Evolutionary conservation across 2,329 filamentous ascomycete species (phyloP).

Genomic region (Pseudogymnoascus destructans): DNA sequence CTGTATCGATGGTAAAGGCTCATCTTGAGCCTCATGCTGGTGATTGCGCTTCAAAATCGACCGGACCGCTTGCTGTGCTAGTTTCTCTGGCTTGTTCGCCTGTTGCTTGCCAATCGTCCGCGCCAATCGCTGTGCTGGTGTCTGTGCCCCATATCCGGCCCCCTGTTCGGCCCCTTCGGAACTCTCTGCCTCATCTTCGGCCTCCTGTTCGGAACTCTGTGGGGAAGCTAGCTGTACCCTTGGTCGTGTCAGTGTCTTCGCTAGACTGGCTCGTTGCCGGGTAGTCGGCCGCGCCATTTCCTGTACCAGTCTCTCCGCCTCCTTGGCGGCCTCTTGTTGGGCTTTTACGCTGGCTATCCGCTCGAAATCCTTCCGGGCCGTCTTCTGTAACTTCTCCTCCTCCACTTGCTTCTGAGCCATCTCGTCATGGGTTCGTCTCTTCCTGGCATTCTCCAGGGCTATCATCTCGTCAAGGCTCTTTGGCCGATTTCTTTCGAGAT

Average conservation of each 20-base stretch:
- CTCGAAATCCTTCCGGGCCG: background rate
- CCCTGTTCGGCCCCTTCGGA: background rate
- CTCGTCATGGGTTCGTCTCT: background rate
- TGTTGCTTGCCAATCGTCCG: background rate
- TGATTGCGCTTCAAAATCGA: background rate
- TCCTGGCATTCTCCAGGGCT: background rate
- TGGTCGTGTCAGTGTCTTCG: background rate
- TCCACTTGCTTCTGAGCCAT: background rate
- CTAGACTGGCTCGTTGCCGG: background rate
- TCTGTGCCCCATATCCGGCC: background rate
- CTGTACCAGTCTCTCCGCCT: background rate
- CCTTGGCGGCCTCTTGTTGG: background rate
- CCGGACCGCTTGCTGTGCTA: background rate
- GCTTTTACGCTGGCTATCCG: background rate
- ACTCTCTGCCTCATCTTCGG: background rate
- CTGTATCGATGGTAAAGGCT: background rate
- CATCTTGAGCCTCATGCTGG: background rate
- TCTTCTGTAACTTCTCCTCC: background rate
- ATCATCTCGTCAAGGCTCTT: conserved; percentile 2
- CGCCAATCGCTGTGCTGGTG: background rate
- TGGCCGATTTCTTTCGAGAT: background rate
- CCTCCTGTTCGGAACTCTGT: background rate
- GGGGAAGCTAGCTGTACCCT: background rate
- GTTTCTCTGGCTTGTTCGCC: background rate
- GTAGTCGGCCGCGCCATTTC: background rate